Conservation (phyloP, 2,329 filamentous ascomycete species). For the Cordyceps pruinosa region DNA sequence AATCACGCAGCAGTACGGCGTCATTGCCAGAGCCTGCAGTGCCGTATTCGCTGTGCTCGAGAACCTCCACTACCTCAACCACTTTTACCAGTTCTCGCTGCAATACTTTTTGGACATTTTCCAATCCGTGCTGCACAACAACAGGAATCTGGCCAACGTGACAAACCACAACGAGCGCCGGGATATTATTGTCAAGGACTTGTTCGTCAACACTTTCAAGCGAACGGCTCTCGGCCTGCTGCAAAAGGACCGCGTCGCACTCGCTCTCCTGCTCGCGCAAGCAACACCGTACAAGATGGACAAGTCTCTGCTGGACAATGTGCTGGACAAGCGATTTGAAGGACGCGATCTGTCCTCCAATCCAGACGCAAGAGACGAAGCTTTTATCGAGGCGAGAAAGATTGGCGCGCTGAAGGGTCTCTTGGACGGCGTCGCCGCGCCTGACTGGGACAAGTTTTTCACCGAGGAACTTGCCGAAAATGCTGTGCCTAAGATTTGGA, state of each 20-base stretch:
- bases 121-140: slow-evolving; percentile 78
- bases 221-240: slow-evolving; percentile 88
- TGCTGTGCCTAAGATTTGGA: slow-evolving; percentile 70
- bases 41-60: slow-evolving; percentile 95
- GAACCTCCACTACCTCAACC: slow-evolving; percentile 95
- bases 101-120: slow-evolving; percentile 99
- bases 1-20: slow-evolving; percentile 89
- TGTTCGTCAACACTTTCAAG: slow-evolving; percentile 88
- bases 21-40: slow-evolving; percentile 91
- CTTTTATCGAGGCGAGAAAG: slow-evolving; percentile 60
- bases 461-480: slow-evolving; percentile 81
- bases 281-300: slow-evolving; percentile 96
- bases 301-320: slow-evolving; percentile 75
- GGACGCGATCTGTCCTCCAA: slow-evolving; percentile 74
- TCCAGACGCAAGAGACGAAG: slow-evolving; percentile 56
- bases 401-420: slow-evolving; percentile 67
- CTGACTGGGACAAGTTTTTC: slow-evolving; percentile 76
- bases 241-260: slow-evolving; percentile 88
- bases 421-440: slow-evolving; percentile 53
- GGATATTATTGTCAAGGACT: slow-evolving; percentile 81
- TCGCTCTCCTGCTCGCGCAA: slow-evolving; percentile 91
- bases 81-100: slow-evolving; percentile 98
- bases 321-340: slow-evolving; percentile 71
- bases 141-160: slow-evolving; percentile 63
- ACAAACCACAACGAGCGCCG: slow-evolving; percentile 72